These are phyloP conservation scores for Xerocomus potaroensis DNA, from an alignment of 768 basidiomycete species.

Conservation along the genomic window DNA sequence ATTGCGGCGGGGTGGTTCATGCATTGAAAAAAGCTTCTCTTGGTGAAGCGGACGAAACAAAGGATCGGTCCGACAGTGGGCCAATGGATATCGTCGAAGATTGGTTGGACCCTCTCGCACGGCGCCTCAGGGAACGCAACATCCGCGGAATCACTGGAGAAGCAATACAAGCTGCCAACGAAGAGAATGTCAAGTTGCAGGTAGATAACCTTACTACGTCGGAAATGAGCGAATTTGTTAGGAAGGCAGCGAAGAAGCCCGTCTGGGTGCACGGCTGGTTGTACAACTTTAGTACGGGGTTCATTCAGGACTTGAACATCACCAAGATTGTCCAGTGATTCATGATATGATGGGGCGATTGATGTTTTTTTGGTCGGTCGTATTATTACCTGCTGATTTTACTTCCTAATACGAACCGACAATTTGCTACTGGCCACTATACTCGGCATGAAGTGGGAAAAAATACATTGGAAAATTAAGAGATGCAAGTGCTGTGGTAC, in stretches of 20 bases:
- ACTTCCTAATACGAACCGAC: no score
- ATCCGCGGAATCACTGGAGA: constrained; percentile 27
- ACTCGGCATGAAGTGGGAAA: no score
- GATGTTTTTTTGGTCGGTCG: no score
- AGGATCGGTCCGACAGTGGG: constrained; percentile 20
- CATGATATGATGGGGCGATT: no score
- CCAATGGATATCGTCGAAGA: constrained; percentile 48
- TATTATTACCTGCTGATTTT: no score
- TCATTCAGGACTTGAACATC: constrained; percentile 53
- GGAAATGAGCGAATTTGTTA: constrained; percentile 35
- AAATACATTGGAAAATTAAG: no score
- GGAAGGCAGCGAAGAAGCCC: constrained; percentile 35
- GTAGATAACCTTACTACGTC: constrained; percentile 34
- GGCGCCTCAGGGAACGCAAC: constrained; percentile 40
- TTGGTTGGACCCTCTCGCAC: constrained; percentile 69
- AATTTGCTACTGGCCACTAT: no score
- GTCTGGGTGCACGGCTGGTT: constrained; percentile 72
- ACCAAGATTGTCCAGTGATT: constrained; percentile 24
- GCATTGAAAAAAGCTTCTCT: constrained; percentile 11
- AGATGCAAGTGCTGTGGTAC: no score
- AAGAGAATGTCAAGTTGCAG: constrained; percentile 57
- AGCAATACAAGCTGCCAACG: constrained; percentile 35
- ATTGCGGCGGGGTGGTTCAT: constrained; percentile 72
- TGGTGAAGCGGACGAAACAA: not conserved
- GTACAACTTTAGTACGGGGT: constrained; percentile 57